These are phyloP conservation scores for Ottelia alismoides DNA, from an alignment of 106 monocot genomes.

Conservation along the genomic window DNA sequence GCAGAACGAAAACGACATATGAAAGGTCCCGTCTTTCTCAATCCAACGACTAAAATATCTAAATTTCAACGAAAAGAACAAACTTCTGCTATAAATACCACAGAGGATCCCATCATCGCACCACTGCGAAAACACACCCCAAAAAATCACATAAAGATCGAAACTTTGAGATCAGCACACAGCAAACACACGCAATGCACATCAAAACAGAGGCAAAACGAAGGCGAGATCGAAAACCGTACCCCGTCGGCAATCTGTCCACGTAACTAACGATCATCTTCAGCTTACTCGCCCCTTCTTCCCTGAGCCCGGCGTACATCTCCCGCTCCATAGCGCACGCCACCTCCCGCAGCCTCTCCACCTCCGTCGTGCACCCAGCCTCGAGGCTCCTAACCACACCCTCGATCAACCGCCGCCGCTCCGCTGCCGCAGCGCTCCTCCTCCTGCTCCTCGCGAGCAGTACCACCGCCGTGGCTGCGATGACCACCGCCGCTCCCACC, in stretches of 20 bases:
- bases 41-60: no score
- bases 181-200: no score
- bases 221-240: not conserved
- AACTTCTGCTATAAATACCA: no score
- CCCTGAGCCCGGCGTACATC: constrained; percentile 87
- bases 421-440: constrained; percentile 30
- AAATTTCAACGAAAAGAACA: not conserved
- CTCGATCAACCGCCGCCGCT: constrained; percentile 30
- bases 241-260: constrained; percentile 92
- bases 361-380: constrained; percentile 57
- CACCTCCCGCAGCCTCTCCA: constrained; percentile 59
- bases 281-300: constrained; percentile 79
- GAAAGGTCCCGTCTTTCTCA: no score
- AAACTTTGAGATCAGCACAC: no score
- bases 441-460: constrained; percentile 41
- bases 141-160: no score
- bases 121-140: no score
- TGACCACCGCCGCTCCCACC: constrained; percentile 42
- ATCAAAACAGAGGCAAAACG: no score
- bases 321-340: constrained; percentile 91
- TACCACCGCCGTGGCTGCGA: constrained; percentile 57
- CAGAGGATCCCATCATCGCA: no score
- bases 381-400: constrained; percentile 59
- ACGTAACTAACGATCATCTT: constrained; percentile 99
- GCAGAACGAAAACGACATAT: no score